These are phyloP conservation scores for Mayamaea pseudoterrestris DNA, from an alignment of 108 stramenopile genomes.

Conservation along the genomic window DNA sequence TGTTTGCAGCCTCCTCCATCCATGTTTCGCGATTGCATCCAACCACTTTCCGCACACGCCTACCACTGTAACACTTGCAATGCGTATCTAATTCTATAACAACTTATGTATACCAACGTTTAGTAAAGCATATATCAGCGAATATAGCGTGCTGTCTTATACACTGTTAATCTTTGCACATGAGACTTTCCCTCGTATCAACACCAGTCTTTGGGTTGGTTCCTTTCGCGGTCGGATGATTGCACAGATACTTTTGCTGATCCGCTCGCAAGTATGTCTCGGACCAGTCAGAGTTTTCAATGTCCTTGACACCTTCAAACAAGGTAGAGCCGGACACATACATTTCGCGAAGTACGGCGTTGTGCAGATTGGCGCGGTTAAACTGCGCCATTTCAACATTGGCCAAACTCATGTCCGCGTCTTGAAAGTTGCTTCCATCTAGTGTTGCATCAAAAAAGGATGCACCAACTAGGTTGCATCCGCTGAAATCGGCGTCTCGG, in stretches of 20 bases:
- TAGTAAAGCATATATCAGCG: too few species aligned
- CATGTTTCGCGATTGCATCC: too few species aligned
- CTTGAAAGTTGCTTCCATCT: constrained; percentile 79
- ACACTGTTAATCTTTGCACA: too few species aligned
- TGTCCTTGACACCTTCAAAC: constrained; percentile 72
- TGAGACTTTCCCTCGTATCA: constrained; percentile 82
- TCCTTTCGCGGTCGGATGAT: constrained; percentile 85
- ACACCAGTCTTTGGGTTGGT: constrained; percentile 84
- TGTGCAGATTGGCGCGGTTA: constrained; percentile 45
- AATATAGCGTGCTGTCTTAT: too few species aligned
- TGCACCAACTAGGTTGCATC: constrained; percentile 62
- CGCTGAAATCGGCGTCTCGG: constrained; percentile 75
- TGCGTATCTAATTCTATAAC: too few species aligned
- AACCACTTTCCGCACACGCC: too few species aligned
- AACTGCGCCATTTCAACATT: constrained; percentile 86
- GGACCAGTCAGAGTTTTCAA: constrained; percentile 80
- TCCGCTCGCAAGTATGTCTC: constrained; percentile 81
- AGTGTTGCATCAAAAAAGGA: constrained; percentile 93
- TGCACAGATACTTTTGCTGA: constrained; percentile 84
- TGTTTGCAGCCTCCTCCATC: too few species aligned
- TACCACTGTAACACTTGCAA: too few species aligned
- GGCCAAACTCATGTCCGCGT: constrained; percentile 65
- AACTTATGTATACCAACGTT: too few species aligned
- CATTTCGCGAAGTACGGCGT: constrained; percentile 80
- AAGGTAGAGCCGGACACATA: constrained; percentile 86